Evolutionary conservation across 1,284 basidiomycete genomes (phyloP).

Genomic region (Apiotrichum siamense): DNA sequence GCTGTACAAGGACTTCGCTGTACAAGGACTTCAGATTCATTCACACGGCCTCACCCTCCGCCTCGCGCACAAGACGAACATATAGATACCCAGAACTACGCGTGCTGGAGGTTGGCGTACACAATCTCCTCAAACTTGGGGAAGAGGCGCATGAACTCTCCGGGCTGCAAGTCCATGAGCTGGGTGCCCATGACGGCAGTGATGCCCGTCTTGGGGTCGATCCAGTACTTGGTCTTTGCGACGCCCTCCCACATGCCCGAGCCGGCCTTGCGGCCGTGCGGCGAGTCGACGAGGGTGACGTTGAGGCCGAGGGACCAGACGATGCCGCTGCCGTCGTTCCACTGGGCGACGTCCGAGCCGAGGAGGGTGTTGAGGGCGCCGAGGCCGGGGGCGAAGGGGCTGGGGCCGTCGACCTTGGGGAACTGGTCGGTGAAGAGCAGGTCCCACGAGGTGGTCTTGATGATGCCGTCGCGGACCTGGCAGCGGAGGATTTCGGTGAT

Average conservation of each 20-base stretch:
- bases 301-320: conserved; percentile 18
- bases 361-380: conserved; percentile 16
- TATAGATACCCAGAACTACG: too few species aligned
- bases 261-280: conserved; percentile 20
- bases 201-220: conserved; percentile 32
- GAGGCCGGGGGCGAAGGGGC: neutral
- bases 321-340: conserved; percentile 1
- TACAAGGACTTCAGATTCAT: too few species aligned
- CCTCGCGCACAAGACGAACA: too few species aligned
- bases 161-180: neutral
- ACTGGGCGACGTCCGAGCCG: neutral
- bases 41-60: too few species aligned
- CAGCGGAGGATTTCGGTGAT: conserved; percentile 25
- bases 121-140: neutral
- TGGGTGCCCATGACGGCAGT: neutral
- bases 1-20: too few species aligned
- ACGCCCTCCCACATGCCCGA: conserved; percentile 27
- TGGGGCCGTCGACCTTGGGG: neutral
- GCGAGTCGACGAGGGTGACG: conserved; percentile 12
- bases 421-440: conserved; percentile 24
- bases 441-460: conserved; percentile 4
- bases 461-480: conserved; percentile 1
- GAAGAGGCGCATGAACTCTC: neutral
- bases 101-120: neutral
- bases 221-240: conserved; percentile 33